Percentiles rank a stretch among this genome's conserved stretches.
phyloP scores from a whole-genome alignment of 352 stramenopile genomes.

The Peronospora destructor region DNA sequence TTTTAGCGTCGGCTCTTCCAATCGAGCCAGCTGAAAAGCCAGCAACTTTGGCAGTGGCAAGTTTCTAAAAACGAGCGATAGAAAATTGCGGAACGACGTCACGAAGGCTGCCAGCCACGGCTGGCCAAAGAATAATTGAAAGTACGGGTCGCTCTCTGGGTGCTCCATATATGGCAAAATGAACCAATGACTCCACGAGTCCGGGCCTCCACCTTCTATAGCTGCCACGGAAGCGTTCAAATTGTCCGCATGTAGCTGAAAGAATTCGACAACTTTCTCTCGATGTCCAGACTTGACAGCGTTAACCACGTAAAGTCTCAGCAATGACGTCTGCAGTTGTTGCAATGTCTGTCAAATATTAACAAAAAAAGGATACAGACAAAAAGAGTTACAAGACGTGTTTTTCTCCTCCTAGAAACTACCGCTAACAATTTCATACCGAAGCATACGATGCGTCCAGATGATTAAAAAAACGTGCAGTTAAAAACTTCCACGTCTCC shows the following conservation, averaged over 20 bases:
- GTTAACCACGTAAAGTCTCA: constrained; percentile 74
- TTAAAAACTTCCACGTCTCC: constrained; percentile 78
- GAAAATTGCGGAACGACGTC: constrained; percentile 72
- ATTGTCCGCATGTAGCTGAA: constrained; percentile 60
- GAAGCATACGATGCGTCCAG: constrained; percentile 63
- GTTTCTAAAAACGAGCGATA: constrained; percentile 69
- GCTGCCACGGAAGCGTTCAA: constrained; percentile 39
- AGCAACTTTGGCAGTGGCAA: constrained; percentile 70
- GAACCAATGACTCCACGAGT: constrained; percentile 79
- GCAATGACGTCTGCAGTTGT: constrained; percentile 54
- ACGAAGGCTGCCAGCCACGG: constrained; percentile 68
- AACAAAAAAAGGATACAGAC: not conserved
- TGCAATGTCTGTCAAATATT: constrained; percentile 44
- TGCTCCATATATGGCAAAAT: constrained; percentile 71
- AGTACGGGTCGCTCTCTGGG: constrained; percentile 68
- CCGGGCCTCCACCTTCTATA: constrained; percentile 13
- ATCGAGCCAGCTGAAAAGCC: constrained; percentile 57
- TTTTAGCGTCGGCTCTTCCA: constrained; percentile 65
- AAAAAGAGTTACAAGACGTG: no score
- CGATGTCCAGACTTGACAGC: constrained; percentile 59
- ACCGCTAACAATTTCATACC: constrained; percentile 22
- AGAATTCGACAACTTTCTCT: constrained; percentile 72
- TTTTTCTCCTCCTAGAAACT: not conserved
- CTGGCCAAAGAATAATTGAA: constrained; percentile 67
- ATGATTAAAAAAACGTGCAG: constrained; percentile 71